Percentiles rank a stretch among this genome's conserved stretches.
Evolutionary conservation across 73 alveolate genomes (phyloP).

Genomic region (Symbiodinium natans): DNA sequence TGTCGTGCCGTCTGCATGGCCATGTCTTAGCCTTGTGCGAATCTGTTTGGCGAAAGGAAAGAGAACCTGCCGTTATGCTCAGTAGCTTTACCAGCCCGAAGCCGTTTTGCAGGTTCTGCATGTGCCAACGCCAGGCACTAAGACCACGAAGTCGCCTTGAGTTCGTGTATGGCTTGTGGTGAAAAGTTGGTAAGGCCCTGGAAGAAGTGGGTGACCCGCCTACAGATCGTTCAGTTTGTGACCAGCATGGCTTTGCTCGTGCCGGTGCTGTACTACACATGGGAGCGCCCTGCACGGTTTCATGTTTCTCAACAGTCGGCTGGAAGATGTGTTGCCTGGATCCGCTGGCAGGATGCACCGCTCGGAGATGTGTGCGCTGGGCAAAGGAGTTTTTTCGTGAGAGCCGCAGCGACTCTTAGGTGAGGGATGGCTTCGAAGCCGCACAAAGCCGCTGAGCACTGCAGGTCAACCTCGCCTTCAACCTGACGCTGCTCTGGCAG

Average conservation of each 20-base stretch:
- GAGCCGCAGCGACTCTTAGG: background rate
- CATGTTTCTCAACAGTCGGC: no score
- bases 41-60: no score
- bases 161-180: background rate
- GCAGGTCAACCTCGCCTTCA: slow-evolving; percentile 86
- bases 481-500: slow-evolving; percentile 73
- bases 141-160: background rate
- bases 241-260: slow-evolving; percentile 31
- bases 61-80: no score
- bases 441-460: no score
- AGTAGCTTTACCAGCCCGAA: no score
- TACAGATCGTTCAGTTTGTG: slow-evolving; percentile 59
- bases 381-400: slow-evolving; percentile 43
- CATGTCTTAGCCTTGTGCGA: no score
- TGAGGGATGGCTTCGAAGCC: background rate
- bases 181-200: slow-evolving; percentile 36
- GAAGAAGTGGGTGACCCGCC: slow-evolving; percentile 87
- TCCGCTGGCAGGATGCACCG: slow-evolving; percentile 69
- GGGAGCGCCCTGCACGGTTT: slow-evolving; percentile 30
- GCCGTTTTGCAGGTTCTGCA: slow-evolving; percentile 83
- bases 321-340: no score
- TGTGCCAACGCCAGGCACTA: slow-evolving; percentile 46
- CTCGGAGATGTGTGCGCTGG: slow-evolving; percentile 79
- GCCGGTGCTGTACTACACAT: slow-evolving; percentile 66
- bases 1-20: no score